phyloP scores from a whole-genome alignment of 352 stramenopile species.

The Pilasporangium apinafurcum region DNA sequence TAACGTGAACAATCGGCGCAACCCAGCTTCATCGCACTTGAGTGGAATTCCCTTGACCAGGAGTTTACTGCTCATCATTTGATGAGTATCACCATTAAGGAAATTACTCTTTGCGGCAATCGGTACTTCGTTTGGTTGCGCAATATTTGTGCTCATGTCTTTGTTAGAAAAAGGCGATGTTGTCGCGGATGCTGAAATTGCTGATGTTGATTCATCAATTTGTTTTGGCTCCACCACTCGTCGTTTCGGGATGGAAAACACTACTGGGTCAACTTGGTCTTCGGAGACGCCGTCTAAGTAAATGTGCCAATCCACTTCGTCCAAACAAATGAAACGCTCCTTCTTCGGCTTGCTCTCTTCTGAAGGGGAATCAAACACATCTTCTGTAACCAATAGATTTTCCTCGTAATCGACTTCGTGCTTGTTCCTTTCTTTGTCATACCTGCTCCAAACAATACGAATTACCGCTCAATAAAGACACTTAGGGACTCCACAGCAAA shows the following conservation, averaged over 20 bases:
- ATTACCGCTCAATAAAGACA: not conserved
- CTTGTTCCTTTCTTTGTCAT: constrained; percentile 23
- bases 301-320: constrained; percentile 56
- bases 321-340: constrained; percentile 16
- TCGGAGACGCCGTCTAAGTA: constrained; percentile 49
- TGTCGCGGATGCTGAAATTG: not conserved
- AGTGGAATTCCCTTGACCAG: constrained; percentile 58
- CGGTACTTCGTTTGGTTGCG: too few species aligned
- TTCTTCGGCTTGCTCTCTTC: constrained; percentile 5
- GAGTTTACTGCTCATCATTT: constrained; percentile 55
- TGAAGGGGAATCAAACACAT: constrained; percentile 9
- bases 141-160: constrained; percentile 2
- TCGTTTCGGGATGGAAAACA: constrained; percentile 82
- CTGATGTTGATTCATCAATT: constrained; percentile 3
- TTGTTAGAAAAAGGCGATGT: too few species aligned
- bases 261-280: constrained; percentile 40
- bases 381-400: constrained; percentile 19
- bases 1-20: constrained; percentile 42
- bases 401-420: constrained; percentile 63
- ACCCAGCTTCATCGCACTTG: constrained; percentile 28
- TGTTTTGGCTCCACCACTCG: constrained; percentile 21
- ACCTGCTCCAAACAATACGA: constrained; percentile 5
- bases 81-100: constrained; percentile 39
- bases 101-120: too few species aligned
- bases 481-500: not conserved